These are phyloP conservation scores for Sinapis alba DNA, from an alignment of 441 rosid genomes.

Conservation along the genomic window DNA sequence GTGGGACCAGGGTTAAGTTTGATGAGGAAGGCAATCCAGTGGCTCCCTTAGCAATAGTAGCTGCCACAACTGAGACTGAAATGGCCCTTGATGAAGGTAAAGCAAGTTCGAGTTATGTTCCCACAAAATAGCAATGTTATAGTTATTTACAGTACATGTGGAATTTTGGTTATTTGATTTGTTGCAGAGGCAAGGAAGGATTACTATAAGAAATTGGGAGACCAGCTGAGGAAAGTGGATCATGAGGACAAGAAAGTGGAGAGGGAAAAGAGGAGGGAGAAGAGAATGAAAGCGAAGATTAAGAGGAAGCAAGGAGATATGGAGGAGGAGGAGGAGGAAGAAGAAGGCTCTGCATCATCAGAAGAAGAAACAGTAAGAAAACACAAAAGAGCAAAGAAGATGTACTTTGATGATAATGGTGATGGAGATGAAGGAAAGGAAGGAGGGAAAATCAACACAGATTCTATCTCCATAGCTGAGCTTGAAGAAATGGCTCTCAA, in stretches of 20 bases:
- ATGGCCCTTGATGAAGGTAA: slow-evolving; percentile 70
- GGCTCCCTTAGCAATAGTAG: slow-evolving; percentile 81
- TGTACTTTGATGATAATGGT: slow-evolving; percentile 46
- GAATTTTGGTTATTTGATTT: slow-evolving; percentile 13
- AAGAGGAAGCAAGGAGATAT: slow-evolving; percentile 61
- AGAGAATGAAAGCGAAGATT: slow-evolving; percentile 68
- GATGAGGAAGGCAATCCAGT: slow-evolving; percentile 82
- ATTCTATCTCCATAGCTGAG: slow-evolving; percentile 59
- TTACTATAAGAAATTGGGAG: slow-evolving; percentile 70
- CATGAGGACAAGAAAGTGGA: slow-evolving; percentile 80
- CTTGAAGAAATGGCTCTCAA: slow-evolving; percentile 83
- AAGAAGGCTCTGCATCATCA: slow-evolving; percentile 47
- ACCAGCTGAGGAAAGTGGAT: slow-evolving; percentile 71
- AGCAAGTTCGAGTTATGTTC: slow-evolving; percentile 14
- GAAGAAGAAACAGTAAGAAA: slow-evolving; percentile 45
- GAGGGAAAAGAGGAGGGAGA: slow-evolving; percentile 70
- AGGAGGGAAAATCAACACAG: slow-evolving; percentile 34
- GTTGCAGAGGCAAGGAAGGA: slow-evolving; percentile 59
- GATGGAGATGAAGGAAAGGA: slow-evolving; percentile 12
- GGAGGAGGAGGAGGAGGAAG: slow-evolving; percentile 50
- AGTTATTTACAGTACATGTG: slow-evolving; percentile 7
- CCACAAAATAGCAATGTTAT: background rate
- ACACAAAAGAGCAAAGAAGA: slow-evolving; percentile 49
- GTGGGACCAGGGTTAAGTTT: slow-evolving; percentile 73
- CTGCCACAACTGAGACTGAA: slow-evolving; percentile 49